Evolutionary conservation across 768 basidiomycete species (phyloP).

Genomic region (Floccularia luteovirens): DNA sequence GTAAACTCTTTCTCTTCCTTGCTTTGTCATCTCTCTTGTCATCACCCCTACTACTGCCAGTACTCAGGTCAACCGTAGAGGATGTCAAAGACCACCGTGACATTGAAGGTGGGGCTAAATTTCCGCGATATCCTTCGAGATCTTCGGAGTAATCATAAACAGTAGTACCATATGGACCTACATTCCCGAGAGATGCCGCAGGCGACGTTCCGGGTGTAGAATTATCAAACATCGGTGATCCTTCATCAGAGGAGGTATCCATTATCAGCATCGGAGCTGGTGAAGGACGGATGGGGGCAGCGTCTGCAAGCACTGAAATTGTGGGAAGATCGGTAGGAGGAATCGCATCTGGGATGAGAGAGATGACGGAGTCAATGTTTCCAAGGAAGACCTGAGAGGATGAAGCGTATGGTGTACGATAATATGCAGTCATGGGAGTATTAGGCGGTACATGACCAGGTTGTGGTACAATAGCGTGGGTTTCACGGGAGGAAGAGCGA

Average conservation of each 20-base stretch:
- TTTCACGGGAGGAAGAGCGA: background rate
- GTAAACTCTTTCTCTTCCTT: too few relatives aligned
- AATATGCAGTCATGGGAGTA: slow-evolving; percentile 10
- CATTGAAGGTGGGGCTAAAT: too few relatives aligned
- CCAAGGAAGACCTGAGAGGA: slow-evolving; percentile 21
- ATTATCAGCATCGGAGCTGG: background rate
- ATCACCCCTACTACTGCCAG: too few relatives aligned
- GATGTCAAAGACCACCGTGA: too few relatives aligned
- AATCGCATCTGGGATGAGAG: too few relatives aligned
- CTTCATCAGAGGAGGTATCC: background rate
- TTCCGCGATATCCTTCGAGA: too few relatives aligned
- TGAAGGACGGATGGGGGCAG: background rate
- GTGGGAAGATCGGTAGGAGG: background rate
- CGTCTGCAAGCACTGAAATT: background rate
- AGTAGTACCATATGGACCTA: too few relatives aligned
- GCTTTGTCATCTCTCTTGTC: too few relatives aligned
- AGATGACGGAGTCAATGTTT: too few relatives aligned
- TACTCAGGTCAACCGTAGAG: too few relatives aligned
- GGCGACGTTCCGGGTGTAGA: background rate
- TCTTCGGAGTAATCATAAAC: too few relatives aligned
- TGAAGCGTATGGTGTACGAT: slow-evolving; percentile 11
- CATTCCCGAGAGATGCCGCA: background rate
- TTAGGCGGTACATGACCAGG: slow-evolving; percentile 12
- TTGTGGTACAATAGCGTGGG: background rate
- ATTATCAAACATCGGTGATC: background rate